phyloP scores from a whole-genome alignment of 2,329 filamentous ascomycete genomes.

The Hypoxylon sp. region DNA sequence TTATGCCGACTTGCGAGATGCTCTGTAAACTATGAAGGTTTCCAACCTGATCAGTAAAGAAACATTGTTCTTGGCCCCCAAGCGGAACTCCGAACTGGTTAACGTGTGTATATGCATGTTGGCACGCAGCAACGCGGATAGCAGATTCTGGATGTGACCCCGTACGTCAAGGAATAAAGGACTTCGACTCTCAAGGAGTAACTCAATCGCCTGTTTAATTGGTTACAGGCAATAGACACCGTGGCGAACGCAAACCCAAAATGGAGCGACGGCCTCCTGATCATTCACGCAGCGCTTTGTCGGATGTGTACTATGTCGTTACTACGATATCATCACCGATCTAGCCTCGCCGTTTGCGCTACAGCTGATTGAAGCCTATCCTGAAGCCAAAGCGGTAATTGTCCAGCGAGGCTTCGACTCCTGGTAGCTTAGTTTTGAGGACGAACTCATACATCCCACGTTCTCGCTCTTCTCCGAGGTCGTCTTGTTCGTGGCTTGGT shows the following conservation, averaged over 20 bases:
- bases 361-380: slow-evolving; percentile 29
- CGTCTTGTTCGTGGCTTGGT: too few relatives aligned
- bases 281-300: not conserved
- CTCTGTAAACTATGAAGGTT: not conserved
- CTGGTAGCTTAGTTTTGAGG: slow-evolving; percentile 37
- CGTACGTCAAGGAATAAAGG: too few relatives aligned
- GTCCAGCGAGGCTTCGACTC: slow-evolving; percentile 32
- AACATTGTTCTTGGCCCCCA: too few relatives aligned
- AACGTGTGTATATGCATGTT: not conserved
- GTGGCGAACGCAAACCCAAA: not conserved
- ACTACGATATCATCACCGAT: slow-evolving; percentile 38
- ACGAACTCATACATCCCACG: slow-evolving; percentile 43
- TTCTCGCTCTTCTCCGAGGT: not conserved
- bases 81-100: too few relatives aligned
- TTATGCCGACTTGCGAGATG: not conserved
- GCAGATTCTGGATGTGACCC: too few relatives aligned
- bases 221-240: too few relatives aligned
- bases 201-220: too few relatives aligned
- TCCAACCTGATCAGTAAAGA: too few relatives aligned
- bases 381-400: slow-evolving; percentile 36
- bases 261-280: not conserved
- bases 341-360: slow-evolving; percentile 27
- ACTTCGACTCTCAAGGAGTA: too few relatives aligned
- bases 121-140: too few relatives aligned
- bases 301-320: slow-evolving; percentile 1